These are phyloP conservation scores for Phytophthora palmivora DNA, from an alignment of 352 stramenopile species.

Conservation along the genomic window DNA sequence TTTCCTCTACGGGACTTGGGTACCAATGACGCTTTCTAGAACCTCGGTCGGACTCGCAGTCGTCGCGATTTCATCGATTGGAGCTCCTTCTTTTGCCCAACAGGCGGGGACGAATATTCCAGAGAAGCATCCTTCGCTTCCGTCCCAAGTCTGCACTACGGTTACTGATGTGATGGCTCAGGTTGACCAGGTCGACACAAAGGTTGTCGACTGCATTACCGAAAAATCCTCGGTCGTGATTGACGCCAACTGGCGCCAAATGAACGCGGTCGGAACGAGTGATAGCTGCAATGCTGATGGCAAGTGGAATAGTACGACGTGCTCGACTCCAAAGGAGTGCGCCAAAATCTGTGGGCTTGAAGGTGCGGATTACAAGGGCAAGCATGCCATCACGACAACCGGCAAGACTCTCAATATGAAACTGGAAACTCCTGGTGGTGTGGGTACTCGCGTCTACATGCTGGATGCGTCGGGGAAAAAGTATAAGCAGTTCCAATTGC, in stretches of 20 bases:
- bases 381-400: slow-evolving; percentile 49
- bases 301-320: slow-evolving; percentile 48
- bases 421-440: slow-evolving; percentile 56
- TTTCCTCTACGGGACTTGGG: background rate
- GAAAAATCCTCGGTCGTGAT: slow-evolving; percentile 59
- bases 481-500: slow-evolving; percentile 58
- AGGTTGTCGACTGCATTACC: slow-evolving; percentile 38
- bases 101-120: slow-evolving; percentile 41
- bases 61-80: slow-evolving; percentile 5
- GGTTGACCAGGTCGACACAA: slow-evolving; percentile 17
- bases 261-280: slow-evolving; percentile 50
- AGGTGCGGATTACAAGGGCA: slow-evolving; percentile 57
- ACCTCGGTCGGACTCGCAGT: slow-evolving; percentile 8
- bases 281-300: slow-evolving; percentile 54
- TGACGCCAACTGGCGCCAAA: slow-evolving; percentile 63
- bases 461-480: too few species aligned
- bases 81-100: slow-evolving; percentile 28
- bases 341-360: slow-evolving; percentile 56
- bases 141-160: slow-evolving; percentile 41
- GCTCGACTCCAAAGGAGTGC: slow-evolving; percentile 47
- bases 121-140: slow-evolving; percentile 48
- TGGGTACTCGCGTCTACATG: slow-evolving; percentile 64
- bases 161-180: slow-evolving; percentile 18
- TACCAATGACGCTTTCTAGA: slow-evolving; percentile 13
- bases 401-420: slow-evolving; percentile 43